Evolutionary conservation across 768 basidiomycete species (phyloP).

Genomic region (Phylloporus rhodoxanthus): DNA sequence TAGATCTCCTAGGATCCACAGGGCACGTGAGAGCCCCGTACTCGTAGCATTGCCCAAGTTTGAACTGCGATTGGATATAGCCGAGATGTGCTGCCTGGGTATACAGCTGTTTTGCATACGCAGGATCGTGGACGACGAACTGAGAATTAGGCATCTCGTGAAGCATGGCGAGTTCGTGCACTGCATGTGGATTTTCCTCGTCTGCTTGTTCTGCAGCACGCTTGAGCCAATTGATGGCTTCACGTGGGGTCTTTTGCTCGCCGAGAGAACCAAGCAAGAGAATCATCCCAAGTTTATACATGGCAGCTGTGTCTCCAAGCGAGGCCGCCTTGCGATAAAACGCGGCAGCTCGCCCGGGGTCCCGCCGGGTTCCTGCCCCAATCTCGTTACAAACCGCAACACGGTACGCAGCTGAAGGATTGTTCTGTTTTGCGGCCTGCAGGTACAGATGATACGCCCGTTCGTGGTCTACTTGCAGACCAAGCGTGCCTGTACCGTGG

Average conservation of each 20-base stretch:
- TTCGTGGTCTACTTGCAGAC: slow-evolving; percentile 96
- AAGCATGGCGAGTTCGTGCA: slow-evolving; percentile 89
- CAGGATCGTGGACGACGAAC: slow-evolving; percentile 72
- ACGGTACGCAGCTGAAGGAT: slow-evolving; percentile 90
- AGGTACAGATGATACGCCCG: slow-evolving; percentile 95
- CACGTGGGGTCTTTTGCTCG: slow-evolving; percentile 79
- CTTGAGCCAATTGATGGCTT: slow-evolving; percentile 91
- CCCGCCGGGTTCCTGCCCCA: slow-evolving; percentile 89
- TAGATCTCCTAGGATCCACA: slow-evolving; percentile 87
- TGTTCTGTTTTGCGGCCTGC: slow-evolving; percentile 96
- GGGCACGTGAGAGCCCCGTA: slow-evolving; percentile 85
- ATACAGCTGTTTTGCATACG: slow-evolving; percentile 78
- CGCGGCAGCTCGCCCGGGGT: slow-evolving; percentile 81
- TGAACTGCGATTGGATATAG: slow-evolving; percentile 91
- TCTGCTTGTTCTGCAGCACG: slow-evolving; percentile 96
- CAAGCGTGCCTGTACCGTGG: slow-evolving; percentile 90
- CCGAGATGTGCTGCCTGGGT: slow-evolving; percentile 90
- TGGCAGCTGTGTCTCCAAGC: slow-evolving; percentile 92
- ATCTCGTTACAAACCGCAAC: slow-evolving; percentile 99
- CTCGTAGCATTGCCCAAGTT: slow-evolving; percentile 92
- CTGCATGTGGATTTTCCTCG: slow-evolving; percentile 94
- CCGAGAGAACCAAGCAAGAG: slow-evolving; percentile 78
- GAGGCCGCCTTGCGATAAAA: slow-evolving; percentile 98
- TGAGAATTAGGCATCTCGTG: slow-evolving; percentile 66
- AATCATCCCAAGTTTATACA: slow-evolving; percentile 99